These are phyloP conservation scores for Ascochyta koolunga DNA, from an alignment of 2,329 filamentous ascomycete species.

Conservation along the genomic window DNA sequence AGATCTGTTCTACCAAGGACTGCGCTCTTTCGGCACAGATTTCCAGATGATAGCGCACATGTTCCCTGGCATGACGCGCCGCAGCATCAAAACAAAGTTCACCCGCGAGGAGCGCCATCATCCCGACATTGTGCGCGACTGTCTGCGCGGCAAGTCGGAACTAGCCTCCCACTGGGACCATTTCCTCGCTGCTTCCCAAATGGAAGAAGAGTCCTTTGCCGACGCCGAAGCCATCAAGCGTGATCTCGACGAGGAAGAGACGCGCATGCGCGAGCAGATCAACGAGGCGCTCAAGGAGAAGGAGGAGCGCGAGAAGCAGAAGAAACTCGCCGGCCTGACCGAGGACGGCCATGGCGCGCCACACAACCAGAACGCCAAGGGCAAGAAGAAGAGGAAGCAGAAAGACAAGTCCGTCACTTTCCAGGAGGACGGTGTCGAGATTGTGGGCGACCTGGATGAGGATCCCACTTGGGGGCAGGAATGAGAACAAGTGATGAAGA, in stretches of 20 bases:
- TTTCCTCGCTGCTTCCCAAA: slow-evolving; percentile 45
- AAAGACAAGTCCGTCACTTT: slow-evolving; percentile 37
- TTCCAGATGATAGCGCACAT: slow-evolving; percentile 80
- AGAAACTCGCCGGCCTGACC: slow-evolving; percentile 32
- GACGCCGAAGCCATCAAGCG: slow-evolving; percentile 44
- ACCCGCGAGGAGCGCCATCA: slow-evolving; percentile 76
- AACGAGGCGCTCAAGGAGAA: slow-evolving; percentile 41
- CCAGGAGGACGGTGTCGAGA: slow-evolving; percentile 37
- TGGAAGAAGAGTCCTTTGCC: slow-evolving; percentile 45
- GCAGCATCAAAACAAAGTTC: slow-evolving; percentile 82
- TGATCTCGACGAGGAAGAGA: slow-evolving; percentile 34
- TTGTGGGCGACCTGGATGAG: slow-evolving; percentile 36
- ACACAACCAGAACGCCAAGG: slow-evolving; percentile 31
- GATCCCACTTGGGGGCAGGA: slow-evolving; percentile 36
- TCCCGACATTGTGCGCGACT: slow-evolving; percentile 67
- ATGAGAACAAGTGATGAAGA: background rate
- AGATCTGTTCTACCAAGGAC: slow-evolving; percentile 75
- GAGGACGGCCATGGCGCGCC: slow-evolving; percentile 20
- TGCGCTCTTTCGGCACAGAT: slow-evolving; percentile 80
- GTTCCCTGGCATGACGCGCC: slow-evolving; percentile 73
- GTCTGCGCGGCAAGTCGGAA: slow-evolving; percentile 57
- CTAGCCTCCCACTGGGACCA: slow-evolving; percentile 44
- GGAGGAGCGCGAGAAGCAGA: slow-evolving; percentile 47
- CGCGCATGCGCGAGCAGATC: slow-evolving; percentile 44
- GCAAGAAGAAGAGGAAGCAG: slow-evolving; percentile 41